Evolutionary conservation across 345 rosid genomes (phyloP), one percentile per base, ranked within the genome.

Genomic region (Citrus trifoliata): DNA sequence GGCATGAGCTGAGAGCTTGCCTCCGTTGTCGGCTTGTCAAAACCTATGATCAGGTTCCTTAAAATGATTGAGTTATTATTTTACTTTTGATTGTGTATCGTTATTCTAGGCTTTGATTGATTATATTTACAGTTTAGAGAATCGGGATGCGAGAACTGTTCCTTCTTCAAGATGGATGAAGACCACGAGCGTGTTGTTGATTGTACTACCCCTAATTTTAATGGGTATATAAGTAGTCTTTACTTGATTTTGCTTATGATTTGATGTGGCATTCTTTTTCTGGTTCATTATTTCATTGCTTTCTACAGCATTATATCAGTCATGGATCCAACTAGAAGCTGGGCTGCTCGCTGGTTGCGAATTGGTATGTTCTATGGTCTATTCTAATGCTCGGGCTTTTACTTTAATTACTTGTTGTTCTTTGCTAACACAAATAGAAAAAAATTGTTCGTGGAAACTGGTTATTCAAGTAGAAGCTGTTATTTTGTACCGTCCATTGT

Each of bases 331-430:
- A 75, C 77, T 77, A 89, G 98, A 85, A 94, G 97, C 80, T 96
- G 97, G 99, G 97, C 97, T 38, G 99, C 98, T 75, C 93, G 99
- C 56, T 95, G 99, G 99, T 80, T 94, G 80, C 87, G 98, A 80
- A 93, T 93, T 67, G 94, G 99, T 96, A 91, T 74, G 83, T 83
- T 77, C 58, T 30, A 40, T 18, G 4, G 16, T 33, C 30, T 12
- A 6, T 32, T 53, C 2, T 58, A 33, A 12, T 48, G 4, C 22
- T 42, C 37, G 3, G 24, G 28, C 46, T 68, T 68, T n/a, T 18
- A 18, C 3, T 66, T 53, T 16, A 4, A 18, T 53, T 53, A 21
- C 22, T 53, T 30, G 2, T 16, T 12, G 3, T 19, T 32, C 35
- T 65, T 65, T 65, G 19, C 33, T 35, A 9, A 66, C 33, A 21